These are phyloP conservation scores for Solanum etuberosum DNA, from an alignment of 257 asterid genomes.

Conservation along the genomic window DNA sequence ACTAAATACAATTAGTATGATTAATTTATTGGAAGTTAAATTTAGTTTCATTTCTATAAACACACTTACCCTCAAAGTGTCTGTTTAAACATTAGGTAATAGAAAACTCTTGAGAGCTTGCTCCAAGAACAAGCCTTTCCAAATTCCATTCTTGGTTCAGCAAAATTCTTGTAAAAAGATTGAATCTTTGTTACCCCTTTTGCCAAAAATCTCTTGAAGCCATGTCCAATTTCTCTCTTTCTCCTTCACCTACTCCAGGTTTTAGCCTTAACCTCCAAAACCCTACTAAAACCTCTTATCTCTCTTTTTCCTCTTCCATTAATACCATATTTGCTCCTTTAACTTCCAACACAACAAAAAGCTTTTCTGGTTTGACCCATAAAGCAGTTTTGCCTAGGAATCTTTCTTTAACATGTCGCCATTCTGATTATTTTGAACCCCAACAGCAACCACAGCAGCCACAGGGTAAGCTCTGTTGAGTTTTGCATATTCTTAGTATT, in stretches of 20 bases:
- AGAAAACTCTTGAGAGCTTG: not conserved
- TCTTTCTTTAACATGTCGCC: conserved; percentile 27
- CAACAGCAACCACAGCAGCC: conserved; percentile 33
- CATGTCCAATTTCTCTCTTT: conserved; percentile 35
- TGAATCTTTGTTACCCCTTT: not conserved
- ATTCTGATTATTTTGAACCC: conserved; percentile 41
- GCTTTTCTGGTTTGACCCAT: conserved; percentile 5
- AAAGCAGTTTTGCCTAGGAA: conserved; percentile 6
- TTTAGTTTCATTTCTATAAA: not conserved
- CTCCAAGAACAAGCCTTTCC: not conserved
- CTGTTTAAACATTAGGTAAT: not conserved
- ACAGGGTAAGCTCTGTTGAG: conserved; percentile 25
- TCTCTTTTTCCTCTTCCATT: not conserved
- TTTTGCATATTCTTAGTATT: not conserved
- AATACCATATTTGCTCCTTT: conserved; percentile 5
- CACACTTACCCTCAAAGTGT: not conserved
- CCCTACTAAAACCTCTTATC: conserved; percentile 24
- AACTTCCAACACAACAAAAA: conserved; percentile 5
- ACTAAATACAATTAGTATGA: too few species aligned
- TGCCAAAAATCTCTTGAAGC: not conserved
- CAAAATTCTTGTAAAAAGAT: not conserved
- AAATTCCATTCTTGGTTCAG: not conserved
- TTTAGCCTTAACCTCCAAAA: conserved; percentile 21
- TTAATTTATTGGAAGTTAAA: not conserved
- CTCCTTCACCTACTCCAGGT: conserved; percentile 22